Base-by-base conservation (phyloP, 140 eudicot species). In the Ambrosia hybrid region DNA sequence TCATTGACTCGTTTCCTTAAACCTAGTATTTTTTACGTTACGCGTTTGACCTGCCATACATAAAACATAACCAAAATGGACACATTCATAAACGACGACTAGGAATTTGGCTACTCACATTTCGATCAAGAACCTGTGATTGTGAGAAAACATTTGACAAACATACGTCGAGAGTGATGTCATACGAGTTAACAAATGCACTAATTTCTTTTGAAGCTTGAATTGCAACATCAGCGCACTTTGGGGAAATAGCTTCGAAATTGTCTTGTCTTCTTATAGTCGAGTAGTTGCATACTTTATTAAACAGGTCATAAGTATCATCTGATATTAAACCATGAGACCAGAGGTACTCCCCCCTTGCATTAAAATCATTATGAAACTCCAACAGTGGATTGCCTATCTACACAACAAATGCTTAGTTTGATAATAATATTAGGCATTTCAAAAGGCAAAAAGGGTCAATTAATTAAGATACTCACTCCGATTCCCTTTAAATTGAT, bases 321-420 rank as follows among this genome's bases (percentile, higher is more conserved):
- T 91, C 96, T 1, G 97, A 91, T 80, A 91, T 86, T 6, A 91
- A 72, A 21, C 97, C 97, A 70, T 88, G 97, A 67, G 97, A 88
- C 97, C 97, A 91, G 0, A 88, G 67, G 55, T 72, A 91, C 76
- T 88, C 96, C 6, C 84, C 84, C 36, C 93, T 80, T 8, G 93
- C 79, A 70, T 91, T 88, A 73, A 91, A 91, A 82, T 91, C 96
- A 8, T 85, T 80, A 74, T 84, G 74, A 85, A 88, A 88, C 26
- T 91, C 97, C 76, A 88, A 79, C 14, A 88, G 85, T 61, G 96
- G 97, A 82, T 91, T 91, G 48, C 97, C 97, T 53, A 91, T 82
- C 97, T 91, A 84, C 80, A 72, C 48, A 58, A 51, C 36, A 67
- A 48, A 51, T 26, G 57, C 0, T 45, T 56, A 61, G 30, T 65